These are phyloP conservation scores for Nigrograna mackinnonii DNA, from an alignment of 2,329 filamentous ascomycete species.

Conservation along the genomic window DNA sequence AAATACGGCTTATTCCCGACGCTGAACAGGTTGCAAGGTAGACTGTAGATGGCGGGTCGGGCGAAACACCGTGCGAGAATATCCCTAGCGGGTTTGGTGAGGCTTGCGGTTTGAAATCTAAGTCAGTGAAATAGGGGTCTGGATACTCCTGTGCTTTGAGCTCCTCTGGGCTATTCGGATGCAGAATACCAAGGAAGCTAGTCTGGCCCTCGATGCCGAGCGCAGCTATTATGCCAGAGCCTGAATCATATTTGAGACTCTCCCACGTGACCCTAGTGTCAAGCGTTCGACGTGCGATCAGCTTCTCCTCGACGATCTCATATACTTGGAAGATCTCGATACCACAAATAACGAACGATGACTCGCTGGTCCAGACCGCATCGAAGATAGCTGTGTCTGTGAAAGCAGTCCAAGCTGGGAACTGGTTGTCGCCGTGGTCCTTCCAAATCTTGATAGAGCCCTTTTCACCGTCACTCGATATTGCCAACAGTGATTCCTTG, in stretches of 20 bases:
- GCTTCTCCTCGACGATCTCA: constrained; percentile 30
- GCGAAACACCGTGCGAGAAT: constrained; percentile 17
- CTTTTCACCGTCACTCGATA: constrained; percentile 43
- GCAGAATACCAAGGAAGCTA: constrained; percentile 38
- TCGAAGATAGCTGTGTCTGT: constrained; percentile 46
- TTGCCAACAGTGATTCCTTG: constrained; percentile 36
- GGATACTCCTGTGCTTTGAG: constrained; percentile 36
- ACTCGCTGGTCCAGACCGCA: constrained; percentile 48
- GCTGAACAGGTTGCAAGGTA: constrained; percentile 46
- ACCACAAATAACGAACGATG: constrained; percentile 49
- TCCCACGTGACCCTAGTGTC: constrained; percentile 40
- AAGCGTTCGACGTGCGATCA: constrained; percentile 33
- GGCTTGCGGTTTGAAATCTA: constrained; percentile 43
- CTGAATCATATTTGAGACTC: constrained; percentile 42
- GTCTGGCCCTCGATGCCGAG: constrained; percentile 28
- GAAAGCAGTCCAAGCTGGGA: constrained; percentile 46
- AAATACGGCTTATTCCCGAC: constrained; percentile 45
- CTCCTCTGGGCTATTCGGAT: constrained; percentile 33
- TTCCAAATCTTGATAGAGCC: constrained; percentile 45
- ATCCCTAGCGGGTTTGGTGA: constrained; percentile 6
- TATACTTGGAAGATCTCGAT: constrained; percentile 43
- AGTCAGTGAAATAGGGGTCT: constrained; percentile 41
- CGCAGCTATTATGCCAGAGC: constrained; percentile 44
- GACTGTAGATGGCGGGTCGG: constrained; percentile 22
- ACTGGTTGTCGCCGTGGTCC: constrained; percentile 30